Base-by-base conservation (phyloP, 306 rosid species). In the Rosa rugosa region DNA sequence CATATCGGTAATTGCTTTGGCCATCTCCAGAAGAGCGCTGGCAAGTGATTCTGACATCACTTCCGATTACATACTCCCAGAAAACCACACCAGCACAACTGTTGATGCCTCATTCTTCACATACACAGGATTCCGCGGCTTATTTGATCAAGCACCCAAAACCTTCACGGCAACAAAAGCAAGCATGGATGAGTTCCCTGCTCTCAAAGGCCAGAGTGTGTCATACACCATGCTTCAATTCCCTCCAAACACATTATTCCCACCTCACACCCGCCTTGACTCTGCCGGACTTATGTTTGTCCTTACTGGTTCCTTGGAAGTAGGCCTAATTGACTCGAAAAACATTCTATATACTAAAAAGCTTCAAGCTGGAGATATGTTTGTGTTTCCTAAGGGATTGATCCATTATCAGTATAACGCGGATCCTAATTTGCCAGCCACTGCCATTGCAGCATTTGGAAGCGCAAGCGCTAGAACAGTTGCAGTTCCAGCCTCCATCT, bases 351-450 rank as follows among this genome's bases (percentile, higher is more conserved):
- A 78, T 44, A 83, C 69, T 0, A 76, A 68, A 45, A 75, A 25
- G 27, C 83, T 83, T 67, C 54, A 72, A 46, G 67, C 72, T 0
- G 87, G 89, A 23, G 85, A 86, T 51, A 0, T 77, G 73, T 83
- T 86, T 44, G 40, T 83, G 44, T 86, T 86, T 49, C 89, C 84
- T 0, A 81, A 81, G 46, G 89, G 87, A 4, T 53, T 86, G 76
- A 71, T 86, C 7, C 89, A 86, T 54, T 84, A 81, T 69, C 82
- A 86, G 71, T 80, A 78, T 40, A 83, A 83, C 31, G 8, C 60
- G 0, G 38, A 79, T 44, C 36, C 46, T 17, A 8, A 47, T 3
- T 13, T 70, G 18, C 76, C 71, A 13, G 87, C 85, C 54, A 54
- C 54, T 40, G 87, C 85, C 25, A 75, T 83, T 18, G 75, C 84